phyloP scores from a whole-genome alignment of 305 asterid species.

The Galium porrigens region DNA sequence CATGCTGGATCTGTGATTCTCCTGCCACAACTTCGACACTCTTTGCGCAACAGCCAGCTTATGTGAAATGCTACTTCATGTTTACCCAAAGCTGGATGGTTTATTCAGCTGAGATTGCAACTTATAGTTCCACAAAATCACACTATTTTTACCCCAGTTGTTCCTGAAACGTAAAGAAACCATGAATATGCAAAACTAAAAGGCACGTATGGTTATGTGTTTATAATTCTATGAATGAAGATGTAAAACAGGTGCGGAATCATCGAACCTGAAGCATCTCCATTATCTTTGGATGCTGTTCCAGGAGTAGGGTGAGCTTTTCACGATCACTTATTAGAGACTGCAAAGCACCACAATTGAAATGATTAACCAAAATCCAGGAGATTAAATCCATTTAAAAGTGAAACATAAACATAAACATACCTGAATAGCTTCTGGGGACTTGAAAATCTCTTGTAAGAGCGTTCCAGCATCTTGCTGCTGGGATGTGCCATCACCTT shows the following conservation, averaged over 20 bases:
- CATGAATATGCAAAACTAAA: not conserved
- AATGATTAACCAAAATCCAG: conserved; percentile 1
- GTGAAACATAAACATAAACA: not conserved
- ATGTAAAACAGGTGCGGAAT: not conserved
- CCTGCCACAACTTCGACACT: not conserved
- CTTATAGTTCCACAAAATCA: not conserved
- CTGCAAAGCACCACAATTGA: conserved; percentile 34
- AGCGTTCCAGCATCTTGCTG: conserved; percentile 65
- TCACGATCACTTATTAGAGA: conserved; percentile 81
- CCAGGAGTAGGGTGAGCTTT: conserved; percentile 78
- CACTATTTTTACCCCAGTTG: conserved; percentile 21
- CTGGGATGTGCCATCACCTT: conserved; percentile 40
- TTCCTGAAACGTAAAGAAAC: conserved; percentile 19
- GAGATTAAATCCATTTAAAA: not conserved
- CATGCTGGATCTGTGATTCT: not conserved
- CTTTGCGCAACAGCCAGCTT: not conserved
- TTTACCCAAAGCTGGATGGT: not conserved
- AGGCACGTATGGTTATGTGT: not conserved
- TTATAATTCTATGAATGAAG: not conserved
- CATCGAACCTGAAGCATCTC: conserved; percentile 86
- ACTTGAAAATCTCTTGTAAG: conserved; percentile 58
- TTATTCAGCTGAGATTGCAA: not conserved
- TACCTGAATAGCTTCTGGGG: conserved; percentile 96
- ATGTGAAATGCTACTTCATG: not conserved
- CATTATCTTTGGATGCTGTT: conserved; percentile 89